A percentile compares a stretch with the other conserved stretches of the same genome.
phyloP scores from a whole-genome alignment of 441 rosid genomes.

The Sinapis alba region DNA sequence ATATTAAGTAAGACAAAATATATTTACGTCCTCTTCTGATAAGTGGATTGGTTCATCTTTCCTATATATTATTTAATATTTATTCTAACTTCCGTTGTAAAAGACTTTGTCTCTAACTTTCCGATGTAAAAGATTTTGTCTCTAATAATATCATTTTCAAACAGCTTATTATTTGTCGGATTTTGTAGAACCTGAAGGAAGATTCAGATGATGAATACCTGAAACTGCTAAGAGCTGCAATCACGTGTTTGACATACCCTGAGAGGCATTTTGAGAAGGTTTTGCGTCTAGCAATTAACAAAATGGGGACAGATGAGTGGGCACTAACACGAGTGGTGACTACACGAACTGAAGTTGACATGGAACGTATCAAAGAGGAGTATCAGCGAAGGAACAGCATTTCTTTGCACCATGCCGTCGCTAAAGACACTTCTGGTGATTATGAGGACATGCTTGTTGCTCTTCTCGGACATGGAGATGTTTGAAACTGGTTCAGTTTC shows the following conservation, averaged over 20 bases:
- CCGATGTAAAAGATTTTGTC: no score
- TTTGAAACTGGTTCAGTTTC: conserved; percentile 32
- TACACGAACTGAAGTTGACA: conserved; percentile 82
- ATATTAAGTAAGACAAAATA: no score
- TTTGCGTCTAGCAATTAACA: conserved; percentile 66
- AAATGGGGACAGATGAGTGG: conserved; percentile 82
- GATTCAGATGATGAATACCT: conserved; percentile 66
- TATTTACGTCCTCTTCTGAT: no score
- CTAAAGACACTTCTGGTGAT: conserved; percentile 81
- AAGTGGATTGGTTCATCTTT: no score
- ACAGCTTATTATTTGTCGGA: background rate
- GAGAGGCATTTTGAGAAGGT: conserved; percentile 87
- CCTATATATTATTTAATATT: no score
- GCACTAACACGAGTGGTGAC: conserved; percentile 75
- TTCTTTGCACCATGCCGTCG: conserved; percentile 65
- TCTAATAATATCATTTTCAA: no score
- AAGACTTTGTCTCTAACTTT: no score
- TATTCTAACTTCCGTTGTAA: no score
- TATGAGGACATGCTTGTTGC: conserved; percentile 86
- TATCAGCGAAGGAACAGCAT: conserved; percentile 73
- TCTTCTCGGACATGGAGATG: conserved; percentile 68
- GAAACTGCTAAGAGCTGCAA: conserved; percentile 62
- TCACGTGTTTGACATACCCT: conserved; percentile 78
- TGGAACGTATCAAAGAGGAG: conserved; percentile 75
- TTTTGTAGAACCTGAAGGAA: conserved; percentile 71